A percentile compares a stretch with the other conserved stretches of the same genome.
phyloP scores from a whole-genome alignment of 2,329 filamentous ascomycete genomes.

The Rutstroemia sp. region DNA sequence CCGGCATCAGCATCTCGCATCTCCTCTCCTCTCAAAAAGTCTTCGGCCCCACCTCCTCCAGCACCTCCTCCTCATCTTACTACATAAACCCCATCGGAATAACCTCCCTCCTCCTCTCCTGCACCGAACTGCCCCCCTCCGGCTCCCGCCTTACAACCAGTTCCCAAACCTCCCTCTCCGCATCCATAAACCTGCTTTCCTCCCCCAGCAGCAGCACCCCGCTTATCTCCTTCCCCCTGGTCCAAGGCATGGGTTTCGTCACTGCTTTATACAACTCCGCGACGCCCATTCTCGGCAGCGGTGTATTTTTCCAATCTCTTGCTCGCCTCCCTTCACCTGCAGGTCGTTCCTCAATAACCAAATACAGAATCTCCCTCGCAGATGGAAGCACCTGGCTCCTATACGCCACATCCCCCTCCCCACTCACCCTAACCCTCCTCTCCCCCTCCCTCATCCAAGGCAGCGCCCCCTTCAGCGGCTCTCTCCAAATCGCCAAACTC shows the following conservation, averaged over 20 bases:
- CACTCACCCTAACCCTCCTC: too few species aligned
- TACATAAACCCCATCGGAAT: constrained; percentile 79
- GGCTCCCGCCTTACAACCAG: too few species aligned
- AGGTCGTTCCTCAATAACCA: constrained; percentile 36
- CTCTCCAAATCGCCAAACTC: constrained; percentile 77
- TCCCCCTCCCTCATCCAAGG: too few species aligned
- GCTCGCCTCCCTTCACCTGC: constrained; percentile 43
- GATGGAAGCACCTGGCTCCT: constrained; percentile 73
- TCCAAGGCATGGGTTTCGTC: constrained; percentile 85
- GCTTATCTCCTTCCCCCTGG: constrained; percentile 68
- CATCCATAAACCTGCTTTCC: too few species aligned
- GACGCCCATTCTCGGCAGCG: constrained; percentile 66
- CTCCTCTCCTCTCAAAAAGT: constrained; percentile 59
- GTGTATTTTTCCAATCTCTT: constrained; percentile 65
- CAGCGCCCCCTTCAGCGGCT: constrained; percentile 54
- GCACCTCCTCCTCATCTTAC: constrained; percentile 55
- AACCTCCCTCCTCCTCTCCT: too few species aligned
- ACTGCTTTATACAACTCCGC: constrained; percentile 68
- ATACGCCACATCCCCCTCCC: constrained; percentile 42
- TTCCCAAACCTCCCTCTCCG: too few species aligned
- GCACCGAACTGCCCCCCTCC: too few species aligned
- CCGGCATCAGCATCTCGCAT: constrained; percentile 69
- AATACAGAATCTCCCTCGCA: constrained; percentile 67
- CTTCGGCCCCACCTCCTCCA: constrained; percentile 48
- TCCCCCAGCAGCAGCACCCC: constrained; percentile 44